Evolutionary conservation across 108 stramenopile species (phyloP), one percentile per base, ranked within the genome.

Genomic region (Craspedostauros australis): DNA sequence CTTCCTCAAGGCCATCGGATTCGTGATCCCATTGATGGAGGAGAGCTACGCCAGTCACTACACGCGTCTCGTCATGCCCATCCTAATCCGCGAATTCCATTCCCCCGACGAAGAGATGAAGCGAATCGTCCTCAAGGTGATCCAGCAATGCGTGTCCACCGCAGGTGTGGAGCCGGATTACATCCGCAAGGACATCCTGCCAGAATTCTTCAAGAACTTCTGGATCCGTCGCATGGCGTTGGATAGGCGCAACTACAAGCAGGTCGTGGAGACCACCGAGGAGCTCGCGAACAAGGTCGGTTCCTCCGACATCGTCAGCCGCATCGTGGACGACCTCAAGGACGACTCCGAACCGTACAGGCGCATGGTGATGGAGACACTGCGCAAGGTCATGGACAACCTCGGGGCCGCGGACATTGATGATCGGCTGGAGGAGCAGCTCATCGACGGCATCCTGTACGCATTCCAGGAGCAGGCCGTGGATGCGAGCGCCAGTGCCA

Each of bases 11-110:
- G 97, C 96, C 22, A 91, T 98, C 60, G 99, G 99, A 14, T 96
- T 87, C 56, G 81, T 99, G 36, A 98, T 99, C 46, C 99, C 99
- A 0, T 73, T 99, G 31, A 98, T 99, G 96, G 97, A 97, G 65
- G 93, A 94, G 54, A 95, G 93, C 62, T 98, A 99, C 63, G 99
- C 99, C n/a, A 95, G 95, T 75, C 96, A 97, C 69, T 98, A 96
- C 70, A 97, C 96, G 3, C 74, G 95, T 29, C 79, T 97, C 62
- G 96, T 97, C 15, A 99, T 99, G 99, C 91, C 94, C 21, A 95
- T 98, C 62, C 85, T 99, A 39, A 77, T 94, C 0, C 77, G 97
- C 27, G 97, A 99, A 60, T 99, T 99, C 60, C 92, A 94, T 46
- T 86, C 82, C 29, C 90, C 91, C 2, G 96, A 95, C 59, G 91